These are phyloP conservation scores for Azolla pinnata DNA, from an alignment of 75 land plant genomes.

Conservation along the genomic window DNA sequence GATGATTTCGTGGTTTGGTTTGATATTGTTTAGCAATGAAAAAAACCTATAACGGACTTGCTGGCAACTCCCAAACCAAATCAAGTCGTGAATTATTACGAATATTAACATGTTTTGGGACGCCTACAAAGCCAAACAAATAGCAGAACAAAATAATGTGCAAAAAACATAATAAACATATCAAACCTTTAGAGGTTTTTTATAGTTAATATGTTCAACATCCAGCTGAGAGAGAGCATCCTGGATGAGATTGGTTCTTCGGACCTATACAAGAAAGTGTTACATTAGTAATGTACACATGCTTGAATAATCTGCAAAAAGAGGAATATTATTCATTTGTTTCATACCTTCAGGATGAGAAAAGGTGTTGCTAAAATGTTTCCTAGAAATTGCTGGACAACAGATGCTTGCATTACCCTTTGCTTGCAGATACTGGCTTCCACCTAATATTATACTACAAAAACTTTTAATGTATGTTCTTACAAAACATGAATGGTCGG, in stretches of 20 bases:
- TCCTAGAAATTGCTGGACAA: conserved; percentile 21
- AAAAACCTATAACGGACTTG: too few relatives aligned
- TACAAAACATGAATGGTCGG: background rate
- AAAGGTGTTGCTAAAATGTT: conserved; percentile 19
- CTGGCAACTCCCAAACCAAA: too few relatives aligned
- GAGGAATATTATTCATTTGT: background rate
- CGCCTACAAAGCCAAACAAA: background rate
- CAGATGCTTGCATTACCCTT: conserved; percentile 11
- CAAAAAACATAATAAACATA: background rate
- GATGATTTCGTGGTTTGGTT: too few relatives aligned
- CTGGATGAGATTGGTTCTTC: conserved; percentile 17
- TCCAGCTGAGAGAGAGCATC: conserved; percentile 29
- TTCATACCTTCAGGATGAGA: conserved; percentile 23
- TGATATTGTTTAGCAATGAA: too few relatives aligned
- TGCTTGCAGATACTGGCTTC: conserved; percentile 28
- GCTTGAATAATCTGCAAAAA: background rate
- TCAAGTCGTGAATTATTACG: background rate
- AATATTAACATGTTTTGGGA: background rate
- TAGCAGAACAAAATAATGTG: too few relatives aligned
- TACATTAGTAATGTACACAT: background rate
- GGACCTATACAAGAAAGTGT: conserved; percentile 17
- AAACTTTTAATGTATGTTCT: background rate
- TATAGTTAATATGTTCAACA: conserved; percentile 12
- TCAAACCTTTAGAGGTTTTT: conserved; percentile 34
- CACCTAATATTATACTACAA: conserved; percentile 12